These are phyloP conservation scores for Elaphomyces granulatus DNA, from an alignment of 495 filamentous ascomycete genomes.

Conservation along the genomic window DNA sequence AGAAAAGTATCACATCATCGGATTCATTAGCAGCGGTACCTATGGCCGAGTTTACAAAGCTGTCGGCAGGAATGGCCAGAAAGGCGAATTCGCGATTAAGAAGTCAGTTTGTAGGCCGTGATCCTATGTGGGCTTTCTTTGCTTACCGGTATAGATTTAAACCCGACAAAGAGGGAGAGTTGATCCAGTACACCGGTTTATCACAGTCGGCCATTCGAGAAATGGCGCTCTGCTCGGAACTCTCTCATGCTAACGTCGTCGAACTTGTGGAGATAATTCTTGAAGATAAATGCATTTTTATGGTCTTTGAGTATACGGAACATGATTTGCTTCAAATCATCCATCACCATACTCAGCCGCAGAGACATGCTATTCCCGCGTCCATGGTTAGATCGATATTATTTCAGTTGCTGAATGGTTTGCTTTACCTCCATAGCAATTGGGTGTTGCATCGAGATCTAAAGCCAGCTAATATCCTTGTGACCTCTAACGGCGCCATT, in stretches of 20 bases:
- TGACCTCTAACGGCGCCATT: slow-evolving; percentile 76
- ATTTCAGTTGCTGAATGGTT: slow-evolving; percentile 86
- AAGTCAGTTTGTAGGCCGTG: slow-evolving; percentile 37
- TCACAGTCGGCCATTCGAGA: slow-evolving; percentile 95
- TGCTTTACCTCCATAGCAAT: slow-evolving; percentile 88
- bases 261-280: slow-evolving; percentile 89
- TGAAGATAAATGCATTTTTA: slow-evolving; percentile 98
- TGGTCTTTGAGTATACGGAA: slow-evolving; percentile 99
- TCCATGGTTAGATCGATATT: slow-evolving; percentile 80
- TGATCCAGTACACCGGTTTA: slow-evolving; percentile 88
- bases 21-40: slow-evolving; percentile 97
- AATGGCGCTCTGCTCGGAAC: slow-evolving; percentile 95
- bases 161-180: slow-evolving; percentile 95
- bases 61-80: slow-evolving; percentile 57
- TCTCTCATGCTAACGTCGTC: slow-evolving; percentile 82
- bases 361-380: slow-evolving; percentile 75
- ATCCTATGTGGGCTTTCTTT: background rate
- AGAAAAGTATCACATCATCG: slow-evolving; percentile 88
- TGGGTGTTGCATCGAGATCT: slow-evolving; percentile 97
- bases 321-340: slow-evolving; percentile 96
- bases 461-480: slow-evolving; percentile 98
- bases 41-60: slow-evolving; percentile 99
- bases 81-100: slow-evolving; percentile 86
- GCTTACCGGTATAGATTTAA: slow-evolving; percentile 57
- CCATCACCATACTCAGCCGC: slow-evolving; percentile 86